Base-by-base conservation (phyloP, 179 eudicot genomes). In the Beta corolliflora region DNA sequence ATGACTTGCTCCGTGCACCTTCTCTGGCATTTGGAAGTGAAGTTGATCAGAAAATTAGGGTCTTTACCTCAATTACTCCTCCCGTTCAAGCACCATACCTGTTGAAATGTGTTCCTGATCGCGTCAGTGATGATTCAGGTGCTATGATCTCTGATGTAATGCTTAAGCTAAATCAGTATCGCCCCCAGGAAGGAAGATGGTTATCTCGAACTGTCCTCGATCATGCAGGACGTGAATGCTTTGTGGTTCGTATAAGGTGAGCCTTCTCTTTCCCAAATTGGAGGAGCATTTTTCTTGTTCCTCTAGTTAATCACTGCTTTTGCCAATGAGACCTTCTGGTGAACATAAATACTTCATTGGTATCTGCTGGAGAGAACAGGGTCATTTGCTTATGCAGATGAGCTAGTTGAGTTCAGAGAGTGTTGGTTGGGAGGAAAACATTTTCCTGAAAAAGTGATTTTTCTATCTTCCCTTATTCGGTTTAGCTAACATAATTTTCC, bases 131-230 rank as follows among this genome's bases (percentile, higher is more conserved):
- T 76, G 92, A 95, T 87, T 93, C 97, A 21, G 98, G 98, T 68
- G 97, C 98, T 31, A 93, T 95, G 98, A 84, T 95, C 77, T 95
- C 98, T 10, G 98, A 95, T 84, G 90, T 93, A 58, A 92, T 95
- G 77, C 89, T 95, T 58, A 92, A 75, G 61, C 82, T 95, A 85
- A 93, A 93, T 85, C 93, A 88, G 78, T 95, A 93, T 83, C 89
- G 93, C 36, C 98, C 98, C 46, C 98, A 95, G 81, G 91, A 90
- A 85, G 98, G 98, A 4, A 86, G 98, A 59, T 95, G 98, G 98
- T 77, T 95, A 75, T 93, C 98, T 79, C 91, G 97, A 15, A 93
- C 98, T 68, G 98, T 93, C 77, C 87, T 95, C 46, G 98, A 95
- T 84, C 97, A 95, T 77, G 86, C 93, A 0, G 94, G 98, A 53